Base-by-base conservation (phyloP, 2,329 filamentous ascomycete species). In the Penicillium paneum region DNA sequence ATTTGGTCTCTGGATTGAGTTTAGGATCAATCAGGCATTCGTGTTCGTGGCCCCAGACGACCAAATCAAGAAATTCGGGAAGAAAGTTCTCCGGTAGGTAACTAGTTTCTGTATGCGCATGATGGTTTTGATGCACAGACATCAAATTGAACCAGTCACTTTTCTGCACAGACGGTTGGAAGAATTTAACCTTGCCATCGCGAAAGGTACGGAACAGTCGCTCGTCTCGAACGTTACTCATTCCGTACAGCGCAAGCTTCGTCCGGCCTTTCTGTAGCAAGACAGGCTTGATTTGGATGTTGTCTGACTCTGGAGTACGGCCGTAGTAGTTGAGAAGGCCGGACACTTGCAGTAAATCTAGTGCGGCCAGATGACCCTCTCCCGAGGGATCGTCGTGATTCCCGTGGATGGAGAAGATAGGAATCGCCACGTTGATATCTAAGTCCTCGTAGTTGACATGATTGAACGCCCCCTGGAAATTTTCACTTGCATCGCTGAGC, bases 301-400 rank as follows among this genome's bases (percentile, higher is more conserved):
- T 95, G 74, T 99, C 94, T 1, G 90, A 89, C 73, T 97, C 90
- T 0, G 91, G 89, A 1, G 91, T 90, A 36, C 92, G 88, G 3
- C 94, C 94, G 71, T 94, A 99, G 76, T 97, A 99, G 73, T 99
- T 99, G 64, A 99, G 79, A 13, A 99, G 77, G 0, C 94, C 94
- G 0, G 92, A 91, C 1, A 94, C 88, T 71, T 97, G 91, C 4
- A 99, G 81, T 15, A 99, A 76, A 71, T 99, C 94, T 11, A 99
- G 81, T 0, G 93, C 92, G 59, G 94, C 95, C 61, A 88, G 87
- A 70, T 96, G 90, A 11, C 92, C 94, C 66, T 97, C 92, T 10
- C 94, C 94, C n/a, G 92, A 95, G 0, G 94, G 94, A 69, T 99
- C 94, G 68, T 99, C 94, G 70, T 99, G 94, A 67, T 99, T 99